These are phyloP conservation scores for Sambucus nigra DNA, from an alignment of 129 eudicot species.

Conservation along the genomic window DNA sequence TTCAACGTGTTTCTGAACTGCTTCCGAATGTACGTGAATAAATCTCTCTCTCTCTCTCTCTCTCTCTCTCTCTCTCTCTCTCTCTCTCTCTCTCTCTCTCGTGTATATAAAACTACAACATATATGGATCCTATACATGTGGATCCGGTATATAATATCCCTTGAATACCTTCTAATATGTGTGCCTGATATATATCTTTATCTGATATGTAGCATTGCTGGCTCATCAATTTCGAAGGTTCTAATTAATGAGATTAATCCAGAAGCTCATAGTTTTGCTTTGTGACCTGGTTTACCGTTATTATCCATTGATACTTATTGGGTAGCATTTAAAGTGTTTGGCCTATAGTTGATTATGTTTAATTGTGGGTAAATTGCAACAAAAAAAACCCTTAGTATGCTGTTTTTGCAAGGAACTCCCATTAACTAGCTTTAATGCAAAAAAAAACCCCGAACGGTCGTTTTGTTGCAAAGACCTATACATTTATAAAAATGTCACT, in stretches of 20 bases:
- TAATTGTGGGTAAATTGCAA: too few species aligned
- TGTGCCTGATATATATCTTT: too few species aligned
- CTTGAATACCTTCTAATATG: not conserved
- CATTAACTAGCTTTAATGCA: too few species aligned
- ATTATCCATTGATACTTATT: not conserved
- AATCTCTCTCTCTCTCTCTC: not conserved
- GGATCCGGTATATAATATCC: not conserved
- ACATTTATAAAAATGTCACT: too few species aligned
- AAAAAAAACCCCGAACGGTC: too few species aligned
- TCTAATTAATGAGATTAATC: not conserved
- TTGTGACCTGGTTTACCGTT: too few species aligned
- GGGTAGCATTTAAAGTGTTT: not conserved
- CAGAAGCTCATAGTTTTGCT: not conserved
- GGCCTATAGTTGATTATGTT: not conserved
- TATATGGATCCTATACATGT: not conserved
- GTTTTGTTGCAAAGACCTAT: too few species aligned
- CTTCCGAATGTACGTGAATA: conserved; percentile 53
- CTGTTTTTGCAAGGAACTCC: too few species aligned
- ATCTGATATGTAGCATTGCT: too few species aligned
- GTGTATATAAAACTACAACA: too few species aligned
- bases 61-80: not conserved
- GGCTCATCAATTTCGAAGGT: too few species aligned
- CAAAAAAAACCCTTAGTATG: too few species aligned
- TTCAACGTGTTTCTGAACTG: conserved; percentile 47
- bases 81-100: not conserved